Evolutionary conservation across 208 protist genomes (phyloP).

Genomic region (Leishmania gerbilli): DNA sequence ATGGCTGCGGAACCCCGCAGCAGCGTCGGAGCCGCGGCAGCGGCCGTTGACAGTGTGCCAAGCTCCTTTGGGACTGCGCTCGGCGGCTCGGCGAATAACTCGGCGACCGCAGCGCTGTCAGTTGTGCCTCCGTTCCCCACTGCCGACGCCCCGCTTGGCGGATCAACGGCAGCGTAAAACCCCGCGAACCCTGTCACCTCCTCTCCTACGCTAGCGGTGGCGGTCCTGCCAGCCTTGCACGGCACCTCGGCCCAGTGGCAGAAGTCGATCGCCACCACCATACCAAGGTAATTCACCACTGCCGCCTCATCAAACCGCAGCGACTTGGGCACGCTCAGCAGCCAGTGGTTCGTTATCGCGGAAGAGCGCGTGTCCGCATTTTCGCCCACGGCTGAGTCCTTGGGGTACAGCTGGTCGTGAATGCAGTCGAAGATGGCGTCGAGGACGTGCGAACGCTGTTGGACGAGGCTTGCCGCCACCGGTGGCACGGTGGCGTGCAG

Average conservation of each 20-base stretch:
- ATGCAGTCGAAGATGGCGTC: conserved; percentile 6
- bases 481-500: conserved; percentile 29
- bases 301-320: conserved; percentile 35
- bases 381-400: not conserved
- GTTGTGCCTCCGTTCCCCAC: not conserved
- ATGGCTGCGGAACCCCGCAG: conserved; percentile 83
- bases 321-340: conserved; percentile 49
- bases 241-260: conserved; percentile 76
- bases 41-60: not conserved
- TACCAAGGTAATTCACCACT: conserved; percentile 74
- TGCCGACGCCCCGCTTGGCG: not conserved
- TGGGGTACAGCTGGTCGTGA: conserved; percentile 10
- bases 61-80: not conserved
- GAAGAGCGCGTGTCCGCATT: not conserved
- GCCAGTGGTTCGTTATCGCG: conserved; percentile 45
- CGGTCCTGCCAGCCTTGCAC: not conserved
- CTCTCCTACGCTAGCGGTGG: conserved; percentile 33
- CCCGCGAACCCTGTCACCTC: conserved; percentile 41
- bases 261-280: conserved; percentile 88
- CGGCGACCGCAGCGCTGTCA: not conserved
- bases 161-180: conserved; percentile 53
- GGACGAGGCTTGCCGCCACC: conserved; percentile 4
- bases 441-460: conserved; percentile 3
- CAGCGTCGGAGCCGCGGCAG: conserved; percentile 1
- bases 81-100: not conserved